Conservation (phyloP, 768 basidiomycete genomes). For the Butyriboletus loyo region DNA sequence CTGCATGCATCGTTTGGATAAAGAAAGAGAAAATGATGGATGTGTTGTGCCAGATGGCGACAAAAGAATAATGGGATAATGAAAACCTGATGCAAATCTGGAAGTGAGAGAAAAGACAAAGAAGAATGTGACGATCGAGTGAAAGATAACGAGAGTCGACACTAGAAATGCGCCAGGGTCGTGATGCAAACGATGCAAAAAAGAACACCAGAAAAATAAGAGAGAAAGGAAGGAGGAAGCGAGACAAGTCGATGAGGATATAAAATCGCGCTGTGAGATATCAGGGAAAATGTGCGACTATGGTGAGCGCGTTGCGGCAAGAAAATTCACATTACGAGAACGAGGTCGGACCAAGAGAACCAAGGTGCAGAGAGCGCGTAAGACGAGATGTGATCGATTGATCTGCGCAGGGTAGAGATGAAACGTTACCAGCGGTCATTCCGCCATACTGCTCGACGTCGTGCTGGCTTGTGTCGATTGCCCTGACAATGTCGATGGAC, state of each 20-base stretch:
- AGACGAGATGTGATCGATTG: neutral
- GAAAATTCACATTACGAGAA: no score
- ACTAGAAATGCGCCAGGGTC: neutral
- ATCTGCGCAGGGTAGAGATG: neutral
- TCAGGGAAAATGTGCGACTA: no score
- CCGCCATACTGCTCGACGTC: conserved; percentile 60
- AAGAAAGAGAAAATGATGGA: neutral
- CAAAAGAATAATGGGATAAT: no score
- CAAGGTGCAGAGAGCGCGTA: no score
- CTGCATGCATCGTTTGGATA: conserved; percentile 3
- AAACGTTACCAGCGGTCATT: conserved; percentile 31
- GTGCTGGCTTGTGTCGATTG: no score
- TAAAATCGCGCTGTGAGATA: no score
- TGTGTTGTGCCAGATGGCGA: neutral
- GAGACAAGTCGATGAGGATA: no score
- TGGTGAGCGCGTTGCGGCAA: no score
- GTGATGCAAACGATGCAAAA: no score
- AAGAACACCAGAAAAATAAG: no score
- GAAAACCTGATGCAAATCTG: neutral
- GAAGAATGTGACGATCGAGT: neutral
- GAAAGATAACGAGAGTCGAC: conserved; percentile 4
- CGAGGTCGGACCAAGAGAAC: no score
- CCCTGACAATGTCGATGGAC: conserved; percentile 19
- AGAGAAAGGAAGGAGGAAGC: no score
- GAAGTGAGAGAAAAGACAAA: neutral